phyloP scores from a whole-genome alignment of 2,329 filamentous ascomycete genomes.

The Penicillium sp. region DNA sequence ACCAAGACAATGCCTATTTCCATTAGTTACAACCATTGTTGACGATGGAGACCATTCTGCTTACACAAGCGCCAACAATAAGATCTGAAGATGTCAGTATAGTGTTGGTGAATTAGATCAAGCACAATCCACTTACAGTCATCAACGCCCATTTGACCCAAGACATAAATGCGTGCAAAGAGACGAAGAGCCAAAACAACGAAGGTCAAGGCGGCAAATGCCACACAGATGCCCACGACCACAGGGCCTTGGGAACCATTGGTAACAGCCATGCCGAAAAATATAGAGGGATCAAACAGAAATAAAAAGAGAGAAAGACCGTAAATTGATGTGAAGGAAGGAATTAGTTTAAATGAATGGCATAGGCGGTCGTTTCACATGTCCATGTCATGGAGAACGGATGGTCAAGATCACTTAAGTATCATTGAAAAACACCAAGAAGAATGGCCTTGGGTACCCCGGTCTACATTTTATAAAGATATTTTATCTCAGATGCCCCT shows the following conservation, averaged over 20 bases:
- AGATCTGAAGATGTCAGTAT: conserved; percentile 26
- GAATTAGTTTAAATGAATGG: conserved; percentile 4
- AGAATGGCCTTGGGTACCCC: not conserved
- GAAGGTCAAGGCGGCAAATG: conserved; percentile 41
- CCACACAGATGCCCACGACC: conserved; percentile 37
- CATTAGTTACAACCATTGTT: conserved; percentile 1
- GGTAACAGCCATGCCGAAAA: conserved; percentile 18
- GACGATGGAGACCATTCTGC: conserved; percentile 3
- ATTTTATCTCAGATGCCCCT: not conserved
- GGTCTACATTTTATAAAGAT: conserved; percentile 2
- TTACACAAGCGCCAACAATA: conserved; percentile 34
- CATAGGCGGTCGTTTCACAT: conserved; percentile 2
- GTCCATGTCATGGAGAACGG: not conserved
- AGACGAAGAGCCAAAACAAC: conserved; percentile 41
- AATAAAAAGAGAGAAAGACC: not conserved
- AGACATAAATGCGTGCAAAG: conserved; percentile 43
- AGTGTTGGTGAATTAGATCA: not conserved
- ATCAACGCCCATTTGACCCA: conserved; percentile 32
- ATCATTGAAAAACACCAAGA: not conserved
- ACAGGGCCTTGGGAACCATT: conserved; percentile 37
- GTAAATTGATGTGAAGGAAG: not conserved
- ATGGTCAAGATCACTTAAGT: not conserved
- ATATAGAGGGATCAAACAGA: not conserved
- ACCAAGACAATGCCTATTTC: conserved; percentile 34
- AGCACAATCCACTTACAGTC: conserved; percentile 28